Conservation (phyloP, 106 monocot genomes). For the Agapanthus africanus region DNA sequence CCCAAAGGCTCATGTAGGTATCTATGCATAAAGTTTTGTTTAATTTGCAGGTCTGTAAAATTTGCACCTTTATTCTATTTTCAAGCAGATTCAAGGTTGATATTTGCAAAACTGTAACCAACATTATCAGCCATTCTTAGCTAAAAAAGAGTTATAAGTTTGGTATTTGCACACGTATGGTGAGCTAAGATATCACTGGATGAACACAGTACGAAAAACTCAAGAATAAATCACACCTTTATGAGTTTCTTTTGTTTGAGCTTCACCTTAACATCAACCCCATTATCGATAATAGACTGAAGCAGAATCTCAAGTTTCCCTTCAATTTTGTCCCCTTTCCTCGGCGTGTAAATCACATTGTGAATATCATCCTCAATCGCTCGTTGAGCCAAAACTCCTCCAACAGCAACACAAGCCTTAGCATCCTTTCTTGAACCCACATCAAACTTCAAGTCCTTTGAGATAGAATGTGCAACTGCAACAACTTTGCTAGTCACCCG, state of each 20-base stretch:
- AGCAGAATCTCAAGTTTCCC: slow-evolving; percentile 78
- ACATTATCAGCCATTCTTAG: no score
- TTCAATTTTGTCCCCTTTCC: slow-evolving; percentile 78
- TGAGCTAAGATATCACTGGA: no score
- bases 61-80: no score
- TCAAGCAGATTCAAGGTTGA: no score
- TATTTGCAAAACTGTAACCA: no score
- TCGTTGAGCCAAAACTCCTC: slow-evolving; percentile 47
- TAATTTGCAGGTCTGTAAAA: no score
- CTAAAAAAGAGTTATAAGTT: no score
- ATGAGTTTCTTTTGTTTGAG: slow-evolving; percentile 44
- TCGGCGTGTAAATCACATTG: slow-evolving; percentile 74
- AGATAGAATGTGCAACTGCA: slow-evolving; percentile 78
- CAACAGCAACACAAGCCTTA: slow-evolving; percentile 58
- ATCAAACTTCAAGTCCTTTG: slow-evolving; percentile 90
- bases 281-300: slow-evolving; percentile 53
- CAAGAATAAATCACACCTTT: slow-evolving; percentile 28
- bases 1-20: no score
- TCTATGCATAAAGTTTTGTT: no score
- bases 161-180: no score
- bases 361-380: slow-evolving; percentile 86
- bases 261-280: slow-evolving; percentile 81
- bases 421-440: slow-evolving; percentile 48
- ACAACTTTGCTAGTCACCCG: slow-evolving; percentile 73
- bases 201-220: no score